These are phyloP conservation scores for Delitschia confertaspora DNA, from an alignment of 495 filamentous ascomycete genomes.

Conservation along the genomic window DNA sequence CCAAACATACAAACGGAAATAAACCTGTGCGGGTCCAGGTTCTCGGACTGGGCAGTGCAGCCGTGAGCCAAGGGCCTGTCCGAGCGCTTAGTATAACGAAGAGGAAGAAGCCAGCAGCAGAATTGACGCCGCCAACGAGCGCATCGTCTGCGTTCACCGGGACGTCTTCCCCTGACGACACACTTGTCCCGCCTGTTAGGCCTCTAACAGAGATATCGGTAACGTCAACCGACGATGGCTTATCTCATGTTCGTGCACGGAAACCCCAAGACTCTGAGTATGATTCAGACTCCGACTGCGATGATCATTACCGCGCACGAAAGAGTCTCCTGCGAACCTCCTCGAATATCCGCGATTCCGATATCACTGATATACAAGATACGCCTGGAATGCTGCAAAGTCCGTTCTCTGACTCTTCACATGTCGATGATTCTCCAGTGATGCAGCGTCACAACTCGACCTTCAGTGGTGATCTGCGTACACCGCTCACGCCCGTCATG, in stretches of 20 bases:
- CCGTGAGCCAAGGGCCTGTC: slow-evolving; percentile 29
- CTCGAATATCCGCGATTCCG: slow-evolving; percentile 16
- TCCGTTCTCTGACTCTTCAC: slow-evolving; percentile 30
- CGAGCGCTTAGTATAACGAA: slow-evolving; percentile 29
- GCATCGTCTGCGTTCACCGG: slow-evolving; percentile 12
- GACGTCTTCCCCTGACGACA: slow-evolving; percentile 10
- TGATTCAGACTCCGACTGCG: slow-evolving; percentile 27
- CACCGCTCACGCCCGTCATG: slow-evolving; percentile 28
- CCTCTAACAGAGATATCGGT: slow-evolving; percentile 26
- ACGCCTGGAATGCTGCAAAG: slow-evolving; percentile 16
- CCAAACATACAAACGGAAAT: slow-evolving; percentile 15
- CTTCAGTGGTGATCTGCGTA: slow-evolving; percentile 13
- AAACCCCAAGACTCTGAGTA: slow-evolving; percentile 7
- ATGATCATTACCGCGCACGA: slow-evolving; percentile 22
- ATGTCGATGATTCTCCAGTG: slow-evolving; percentile 11
- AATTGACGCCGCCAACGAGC: slow-evolving; percentile 10
- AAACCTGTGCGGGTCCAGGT: slow-evolving; percentile 30
- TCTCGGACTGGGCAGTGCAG: slow-evolving; percentile 28
- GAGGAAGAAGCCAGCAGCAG: slow-evolving; percentile 11
- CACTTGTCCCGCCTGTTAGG: slow-evolving; percentile 20
- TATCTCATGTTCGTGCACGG: slow-evolving; percentile 24
- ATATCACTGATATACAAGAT: slow-evolving; percentile 27
- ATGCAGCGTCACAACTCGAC: slow-evolving; percentile 17
- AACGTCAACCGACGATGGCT: slow-evolving; percentile 17
- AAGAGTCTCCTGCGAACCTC: slow-evolving; percentile 21